Evolutionary conservation across 352 stramenopile genomes (phyloP), one percentile per base, ranked within the genome.

Genomic region (Phytophthora macrochlamydospora): DNA sequence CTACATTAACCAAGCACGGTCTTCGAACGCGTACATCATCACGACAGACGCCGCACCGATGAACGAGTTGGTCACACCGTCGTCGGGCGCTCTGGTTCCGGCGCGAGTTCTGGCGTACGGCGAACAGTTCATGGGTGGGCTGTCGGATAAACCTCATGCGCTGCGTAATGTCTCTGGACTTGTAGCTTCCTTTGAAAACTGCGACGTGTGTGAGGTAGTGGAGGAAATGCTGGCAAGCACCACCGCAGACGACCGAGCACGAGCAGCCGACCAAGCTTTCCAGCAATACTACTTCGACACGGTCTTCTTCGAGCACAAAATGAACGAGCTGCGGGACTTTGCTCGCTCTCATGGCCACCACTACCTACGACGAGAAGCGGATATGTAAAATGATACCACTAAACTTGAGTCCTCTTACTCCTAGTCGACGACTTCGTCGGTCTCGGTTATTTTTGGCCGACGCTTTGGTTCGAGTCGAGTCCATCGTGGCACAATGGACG

Each of bases 1-100:
- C 60, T 89, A 87, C 53, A 81, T 89, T 51, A 89, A 87, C 59
- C 78, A 89, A 57, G 80, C 80, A n/a, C 62, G 80, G 14, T 77
- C 80, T 0, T 71, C 75, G 1, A 65, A 70, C 30, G 74, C 67
- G 2, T 50, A 85, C 37, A 73, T 89, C 35, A 35, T 85, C 37
- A 89, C 80, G 28, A 85, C 80, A 8, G 67, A 87, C 38, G 71
- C 70, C 4, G 49, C 65, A 2, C 79, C 79, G 2, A 89, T 89
- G 79, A 84, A 85, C 30, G 78, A 89, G 37, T 54, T 89, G 5
- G 70, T 88, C 56, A 78, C 76, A 18, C 52, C 49, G 7, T 60
- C 62, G 9, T 83, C 69, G 3, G 81, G 81, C 14, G 79, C 82
- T 4, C 51, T 88, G 1, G 51, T 90, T 7, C 44, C 40, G 28